Conservation (phyloP, 345 rosid species). For the Linum usitatissimum region DNA sequence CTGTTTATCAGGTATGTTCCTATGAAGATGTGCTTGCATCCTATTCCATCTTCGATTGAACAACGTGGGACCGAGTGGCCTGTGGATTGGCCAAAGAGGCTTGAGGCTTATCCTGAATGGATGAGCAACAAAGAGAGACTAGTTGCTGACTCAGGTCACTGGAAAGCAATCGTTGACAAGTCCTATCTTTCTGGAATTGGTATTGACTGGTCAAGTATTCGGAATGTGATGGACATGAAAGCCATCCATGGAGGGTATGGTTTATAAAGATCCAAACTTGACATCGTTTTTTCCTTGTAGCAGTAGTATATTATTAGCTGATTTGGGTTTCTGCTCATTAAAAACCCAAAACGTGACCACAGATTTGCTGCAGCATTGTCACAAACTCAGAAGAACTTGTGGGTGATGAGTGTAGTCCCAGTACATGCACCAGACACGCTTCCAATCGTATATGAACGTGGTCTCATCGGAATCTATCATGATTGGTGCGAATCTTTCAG, state of each 20-base stretch:
- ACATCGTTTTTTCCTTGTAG: too few relatives aligned
- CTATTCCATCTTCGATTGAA: conserved; percentile 72
- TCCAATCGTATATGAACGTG: conserved; percentile 75
- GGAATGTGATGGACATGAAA: conserved; percentile 94
- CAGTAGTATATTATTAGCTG: too few relatives aligned
- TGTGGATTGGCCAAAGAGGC: conserved; percentile 96
- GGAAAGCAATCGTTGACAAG: conserved; percentile 69
- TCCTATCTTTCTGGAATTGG: conserved; percentile 81
- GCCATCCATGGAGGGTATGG: conserved; percentile 88
- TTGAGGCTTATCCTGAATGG: conserved; percentile 94
- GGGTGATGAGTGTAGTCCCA: conserved; percentile 94
- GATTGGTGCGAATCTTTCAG: conserved; percentile 95
- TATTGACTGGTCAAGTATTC: conserved; percentile 70
- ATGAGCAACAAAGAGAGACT: conserved; percentile 52
- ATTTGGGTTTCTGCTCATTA: too few relatives aligned
- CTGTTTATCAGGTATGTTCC: conserved; percentile 58
- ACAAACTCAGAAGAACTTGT: conserved; percentile 39
- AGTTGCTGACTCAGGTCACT: conserved; percentile 48
- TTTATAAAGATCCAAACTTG: too few relatives aligned
- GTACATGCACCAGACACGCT: conserved; percentile 90
- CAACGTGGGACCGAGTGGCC: conserved; percentile 96
- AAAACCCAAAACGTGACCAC: conserved; percentile 2
- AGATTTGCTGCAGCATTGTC: conserved; percentile 85
- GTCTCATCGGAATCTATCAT: conserved; percentile 74
- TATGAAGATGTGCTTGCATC: conserved; percentile 64